phyloP scores from a whole-genome alignment of 495 filamentous ascomycete genomes.

The Glonium stellatum region DNA sequence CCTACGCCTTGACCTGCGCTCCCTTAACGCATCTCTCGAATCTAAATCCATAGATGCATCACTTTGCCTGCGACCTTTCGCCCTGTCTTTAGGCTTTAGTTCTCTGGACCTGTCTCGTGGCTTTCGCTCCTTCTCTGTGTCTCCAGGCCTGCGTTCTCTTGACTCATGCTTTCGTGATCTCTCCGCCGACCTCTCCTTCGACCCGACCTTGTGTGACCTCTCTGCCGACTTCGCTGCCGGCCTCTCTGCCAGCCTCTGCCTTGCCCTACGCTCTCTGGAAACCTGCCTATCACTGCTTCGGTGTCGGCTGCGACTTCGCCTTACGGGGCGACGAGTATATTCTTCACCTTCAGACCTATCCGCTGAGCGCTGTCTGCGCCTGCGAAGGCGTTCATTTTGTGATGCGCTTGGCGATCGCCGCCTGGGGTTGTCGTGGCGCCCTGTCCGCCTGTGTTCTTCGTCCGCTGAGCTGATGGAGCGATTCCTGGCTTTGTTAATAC shows the following conservation, averaged over 20 bases:
- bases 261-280: not conserved
- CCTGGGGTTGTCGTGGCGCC: not conserved
- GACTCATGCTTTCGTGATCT: not conserved
- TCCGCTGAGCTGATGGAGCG: not conserved
- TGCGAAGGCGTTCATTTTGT: not conserved
- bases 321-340: not conserved
- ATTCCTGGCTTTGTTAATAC: not conserved
- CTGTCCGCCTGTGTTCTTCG: not conserved
- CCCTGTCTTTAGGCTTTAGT: slow-evolving; percentile 4
- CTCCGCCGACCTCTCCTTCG: not conserved
- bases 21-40: slow-evolving; percentile 4
- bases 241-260: slow-evolving; percentile 10
- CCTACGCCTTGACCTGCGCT: slow-evolving; percentile 1
- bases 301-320: slow-evolving; percentile 8
- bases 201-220: not conserved
- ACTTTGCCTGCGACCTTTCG: not conserved
- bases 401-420: slow-evolving; percentile 1
- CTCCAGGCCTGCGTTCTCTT: not conserved
- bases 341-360: not conserved
- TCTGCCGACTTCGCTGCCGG: too few relatives aligned
- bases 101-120: not conserved
- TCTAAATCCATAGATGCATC: slow-evolving; percentile 5
- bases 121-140: not conserved
- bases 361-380: not conserved
- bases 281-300: slow-evolving; percentile 3